These are phyloP conservation scores for Fusarium bulbicola DNA, from an alignment of 2,329 filamentous ascomycete genomes.

Conservation along the genomic window DNA sequence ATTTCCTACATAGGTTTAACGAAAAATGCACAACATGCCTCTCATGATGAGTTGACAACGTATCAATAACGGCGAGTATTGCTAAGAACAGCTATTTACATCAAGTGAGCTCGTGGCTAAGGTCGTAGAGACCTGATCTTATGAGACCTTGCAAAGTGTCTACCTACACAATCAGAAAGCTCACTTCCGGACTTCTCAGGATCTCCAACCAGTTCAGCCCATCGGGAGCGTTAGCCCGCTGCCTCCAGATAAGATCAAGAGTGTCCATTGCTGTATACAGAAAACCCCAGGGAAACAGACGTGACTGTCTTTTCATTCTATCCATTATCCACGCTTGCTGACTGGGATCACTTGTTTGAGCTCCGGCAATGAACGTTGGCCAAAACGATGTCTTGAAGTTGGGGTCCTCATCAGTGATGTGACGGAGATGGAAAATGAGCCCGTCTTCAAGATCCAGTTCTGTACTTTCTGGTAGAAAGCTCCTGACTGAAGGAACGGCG, in stretches of 20 bases:
- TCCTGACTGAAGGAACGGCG: background rate
- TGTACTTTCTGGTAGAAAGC: background rate
- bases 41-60: background rate
- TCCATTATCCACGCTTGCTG: constrained; percentile 2
- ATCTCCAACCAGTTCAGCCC: constrained; percentile 8
- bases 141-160: too few relatives aligned
- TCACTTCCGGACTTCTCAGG: constrained; percentile 5
- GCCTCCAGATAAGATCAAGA: background rate
- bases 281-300: constrained; percentile 2
- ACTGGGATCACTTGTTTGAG: background rate
- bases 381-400: constrained; percentile 21
- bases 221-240: background rate
- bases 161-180: background rate
- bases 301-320: constrained; percentile 1
- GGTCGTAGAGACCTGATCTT: too few relatives aligned
- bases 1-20: fast-evolving
- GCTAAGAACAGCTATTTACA: background rate
- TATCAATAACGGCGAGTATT: background rate
- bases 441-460: background rate
- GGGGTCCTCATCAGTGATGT: constrained; percentile 1
- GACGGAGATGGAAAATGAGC: background rate
- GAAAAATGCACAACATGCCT: background rate
- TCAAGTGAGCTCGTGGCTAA: background rate
- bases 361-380: constrained; percentile 11
- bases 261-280: constrained; percentile 16